Evolutionary conservation across 2,329 filamentous ascomycete genomes (phyloP).

Genomic region (Cladosporium sp.): DNA sequence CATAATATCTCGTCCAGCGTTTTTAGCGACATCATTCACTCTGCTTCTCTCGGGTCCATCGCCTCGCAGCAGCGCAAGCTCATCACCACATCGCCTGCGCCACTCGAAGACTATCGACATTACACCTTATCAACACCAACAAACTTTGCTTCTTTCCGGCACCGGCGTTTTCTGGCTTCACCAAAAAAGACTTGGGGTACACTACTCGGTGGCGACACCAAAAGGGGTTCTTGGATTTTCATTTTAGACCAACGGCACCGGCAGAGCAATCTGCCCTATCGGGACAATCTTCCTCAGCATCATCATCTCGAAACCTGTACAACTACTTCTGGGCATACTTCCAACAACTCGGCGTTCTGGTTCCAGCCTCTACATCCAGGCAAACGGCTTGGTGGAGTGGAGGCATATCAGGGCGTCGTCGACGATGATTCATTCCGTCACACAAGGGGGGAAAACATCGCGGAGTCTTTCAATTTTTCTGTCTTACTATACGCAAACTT

Average conservation of each 20-base stretch:
- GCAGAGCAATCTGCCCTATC: slow-evolving; percentile 14
- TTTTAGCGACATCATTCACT: slow-evolving; percentile 14
- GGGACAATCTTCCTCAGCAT: background rate
- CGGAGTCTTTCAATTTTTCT: background rate
- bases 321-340: slow-evolving; percentile 12
- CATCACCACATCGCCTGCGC: background rate
- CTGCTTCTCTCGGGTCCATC: background rate
- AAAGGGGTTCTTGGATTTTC: slow-evolving; percentile 6
- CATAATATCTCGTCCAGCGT: slow-evolving; percentile 17
- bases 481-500: background rate
- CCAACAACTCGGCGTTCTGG: slow-evolving; percentile 9
- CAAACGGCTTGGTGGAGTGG: background rate
- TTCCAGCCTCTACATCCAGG: background rate
- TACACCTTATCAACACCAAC: background rate
- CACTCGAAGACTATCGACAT: background rate
- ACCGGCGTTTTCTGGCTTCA: slow-evolving; percentile 6
- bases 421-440: slow-evolving; percentile 8
- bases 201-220: slow-evolving; percentile 12
- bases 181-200: slow-evolving; percentile 10
- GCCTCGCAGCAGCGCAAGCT: background rate
- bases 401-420: slow-evolving; percentile 9
- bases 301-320: slow-evolving; percentile 8
- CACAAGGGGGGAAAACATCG: background rate
- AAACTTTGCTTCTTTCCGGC: slow-evolving; percentile 1
- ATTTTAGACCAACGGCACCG: slow-evolving; percentile 9